Base-by-base conservation (phyloP, 805 yeast genomes). In the Debaryomyces prosopidis region DNA sequence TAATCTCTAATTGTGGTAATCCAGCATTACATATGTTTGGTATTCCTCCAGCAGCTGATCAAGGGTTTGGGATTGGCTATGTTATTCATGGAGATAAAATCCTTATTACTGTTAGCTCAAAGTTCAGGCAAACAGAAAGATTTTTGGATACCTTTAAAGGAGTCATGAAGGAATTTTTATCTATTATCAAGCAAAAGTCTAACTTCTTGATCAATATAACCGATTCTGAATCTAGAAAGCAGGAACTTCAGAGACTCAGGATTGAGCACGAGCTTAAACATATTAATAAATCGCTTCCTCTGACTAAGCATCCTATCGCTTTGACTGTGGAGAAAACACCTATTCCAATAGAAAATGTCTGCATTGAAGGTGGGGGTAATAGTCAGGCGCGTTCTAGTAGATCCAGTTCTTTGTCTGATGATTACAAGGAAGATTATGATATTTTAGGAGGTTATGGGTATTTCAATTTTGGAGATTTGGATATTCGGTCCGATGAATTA, bases 41-140 rank as follows among this genome's bases (percentile, higher is more conserved):
- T 0, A 90, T 90, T 59, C 95, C 96, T 3, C 97, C 97, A 2
- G 91, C 89, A 1, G 76, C 86, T 11, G 85, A 89, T 39, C 91
- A 88, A 58, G 97, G 97, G 2, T 89, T 85, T 64, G 97, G 97
- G n/a, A 78, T 90, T 31, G 96, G 96, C 4, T 90, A 90, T 62
- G 88, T 90, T 53, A 85, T 90, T 54, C 89, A 91, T 63, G 80
- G 75, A 36, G 87, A 89, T 58, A 82, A 89, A 16, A 80, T 90
- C 20, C 80, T 90, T 1, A 78, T 90, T 8, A 89, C 96, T 41
- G 85, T 87, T 3, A 83, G 94, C 20, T 89, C 96, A 11, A 90
- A 89, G 66, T 91, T 86, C 65, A 77, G 97, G 45, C 97, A 90
- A 68, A 89, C 96, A 0, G 75, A 78, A 51, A 75, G 97, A 57